A percentile compares a stretch with the other conserved stretches of the same genome.
Evolutionary conservation across 768 basidiomycete genomes (phyloP).

Genomic region (Psilocybe subaeruginosa): DNA sequence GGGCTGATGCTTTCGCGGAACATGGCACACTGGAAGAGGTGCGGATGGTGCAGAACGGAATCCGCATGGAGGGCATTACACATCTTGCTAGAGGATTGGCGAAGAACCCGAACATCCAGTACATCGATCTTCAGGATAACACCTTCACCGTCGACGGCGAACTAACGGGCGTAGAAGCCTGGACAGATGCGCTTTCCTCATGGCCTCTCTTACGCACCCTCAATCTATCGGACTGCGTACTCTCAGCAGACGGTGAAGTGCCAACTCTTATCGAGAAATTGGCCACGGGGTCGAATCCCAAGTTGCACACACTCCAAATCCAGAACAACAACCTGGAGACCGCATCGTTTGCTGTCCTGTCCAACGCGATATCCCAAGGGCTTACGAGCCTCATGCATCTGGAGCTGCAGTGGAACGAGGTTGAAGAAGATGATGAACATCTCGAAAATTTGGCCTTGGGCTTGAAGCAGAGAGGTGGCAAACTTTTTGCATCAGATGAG

Average conservation of each 20-base stretch:
- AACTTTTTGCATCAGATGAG: constrained; percentile 71
- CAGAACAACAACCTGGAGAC: constrained; percentile 92
- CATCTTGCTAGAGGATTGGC: constrained; percentile 77
- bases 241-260: constrained; percentile 81
- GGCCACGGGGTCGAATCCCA: constrained; percentile 68
- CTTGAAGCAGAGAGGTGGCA: constrained; percentile 69
- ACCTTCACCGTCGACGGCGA: constrained; percentile 70
- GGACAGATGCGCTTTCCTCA: constrained; percentile 64
- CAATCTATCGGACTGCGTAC: constrained; percentile 90
- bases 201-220: constrained; percentile 79
- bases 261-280: constrained; percentile 66
- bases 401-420: constrained; percentile 92
- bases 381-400: constrained; percentile 63
- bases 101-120: constrained; percentile 63
- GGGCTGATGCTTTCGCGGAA: constrained; percentile 87
- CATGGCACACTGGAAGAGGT: constrained; percentile 85
- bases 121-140: constrained; percentile 93
- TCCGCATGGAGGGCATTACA: constrained; percentile 88
- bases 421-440: constrained; percentile 74
- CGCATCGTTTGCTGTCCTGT: constrained; percentile 67
- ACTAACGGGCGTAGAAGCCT: constrained; percentile 51
- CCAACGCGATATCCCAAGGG: constrained; percentile 62
- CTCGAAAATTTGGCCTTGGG: constrained; percentile 54
- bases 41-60: constrained; percentile 97
- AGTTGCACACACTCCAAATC: constrained; percentile 75